Conservation (phyloP, 331 rosid genomes). For the Telfairia occidentalis region DNA sequence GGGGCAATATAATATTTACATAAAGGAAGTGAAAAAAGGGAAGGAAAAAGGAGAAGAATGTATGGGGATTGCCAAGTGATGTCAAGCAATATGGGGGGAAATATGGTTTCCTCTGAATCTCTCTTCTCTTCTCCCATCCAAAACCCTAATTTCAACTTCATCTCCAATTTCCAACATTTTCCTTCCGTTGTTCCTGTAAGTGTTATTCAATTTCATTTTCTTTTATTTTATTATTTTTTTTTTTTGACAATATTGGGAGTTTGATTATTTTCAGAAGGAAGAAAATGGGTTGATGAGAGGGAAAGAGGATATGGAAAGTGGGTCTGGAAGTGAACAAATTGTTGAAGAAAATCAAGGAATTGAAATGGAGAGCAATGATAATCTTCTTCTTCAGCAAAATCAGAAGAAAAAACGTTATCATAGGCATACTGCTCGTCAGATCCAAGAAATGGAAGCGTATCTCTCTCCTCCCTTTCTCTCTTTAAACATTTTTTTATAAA, state of each 20-base stretch:
- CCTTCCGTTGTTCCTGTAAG: conserved; percentile 39
- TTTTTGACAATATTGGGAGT: not conserved
- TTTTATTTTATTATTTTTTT: not conserved
- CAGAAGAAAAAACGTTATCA: conserved; percentile 83
- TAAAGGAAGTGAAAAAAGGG: not conserved
- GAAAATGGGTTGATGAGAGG: conserved; percentile 53
- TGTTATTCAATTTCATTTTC: not conserved
- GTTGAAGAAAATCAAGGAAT: conserved; percentile 69
- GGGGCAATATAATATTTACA: conserved; percentile 1
- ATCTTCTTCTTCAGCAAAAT: conserved; percentile 3
- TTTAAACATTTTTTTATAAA: not conserved
- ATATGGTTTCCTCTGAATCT: conserved; percentile 55
- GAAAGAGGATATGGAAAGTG: conserved; percentile 79
- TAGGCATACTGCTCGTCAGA: conserved; percentile 93
- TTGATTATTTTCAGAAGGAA: conserved; percentile 43
- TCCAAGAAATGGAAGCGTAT: conserved; percentile 96
- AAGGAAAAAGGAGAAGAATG: conserved; percentile 25
- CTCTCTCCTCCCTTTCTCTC: not conserved
- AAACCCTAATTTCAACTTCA: conserved; percentile 80
- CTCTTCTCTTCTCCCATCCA: conserved; percentile 73
- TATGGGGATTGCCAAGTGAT: conserved; percentile 97
- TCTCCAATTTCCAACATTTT: conserved; percentile 54
- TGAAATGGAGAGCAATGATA: conserved; percentile 43
- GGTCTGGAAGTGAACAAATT: conserved; percentile 81
- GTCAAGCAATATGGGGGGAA: conserved; percentile 64